Conservation (phyloP, 1,284 basidiomycete species). For the Thecaphora thlaspeos region DNA sequence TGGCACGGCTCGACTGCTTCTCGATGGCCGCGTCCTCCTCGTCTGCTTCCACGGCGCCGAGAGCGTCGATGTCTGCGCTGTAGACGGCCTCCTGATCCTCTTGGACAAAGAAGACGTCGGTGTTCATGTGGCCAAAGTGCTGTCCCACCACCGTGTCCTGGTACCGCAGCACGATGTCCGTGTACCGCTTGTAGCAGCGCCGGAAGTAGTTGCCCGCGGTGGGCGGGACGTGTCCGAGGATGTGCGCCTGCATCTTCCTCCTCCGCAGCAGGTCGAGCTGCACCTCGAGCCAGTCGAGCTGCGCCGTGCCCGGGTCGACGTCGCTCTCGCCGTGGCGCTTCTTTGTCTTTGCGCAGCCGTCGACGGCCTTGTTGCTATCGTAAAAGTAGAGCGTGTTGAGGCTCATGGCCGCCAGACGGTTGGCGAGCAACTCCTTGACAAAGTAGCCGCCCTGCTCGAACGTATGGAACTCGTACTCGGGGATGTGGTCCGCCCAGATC, state of each 20-base stretch:
- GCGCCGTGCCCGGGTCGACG: slow-evolving; percentile 43
- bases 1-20: background rate
- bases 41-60: background rate
- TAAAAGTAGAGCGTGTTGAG: slow-evolving; percentile 92
- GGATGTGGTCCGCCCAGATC: slow-evolving; percentile 81
- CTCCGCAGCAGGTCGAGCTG: slow-evolving; percentile 73
- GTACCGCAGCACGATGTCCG: slow-evolving; percentile 75
- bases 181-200: slow-evolving; percentile 76
- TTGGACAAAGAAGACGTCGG: slow-evolving; percentile 52
- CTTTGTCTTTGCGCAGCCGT: slow-evolving; percentile 54
- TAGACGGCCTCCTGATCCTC: slow-evolving; percentile 41
- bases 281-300: slow-evolving; percentile 79
- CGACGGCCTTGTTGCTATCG: slow-evolving; percentile 78
- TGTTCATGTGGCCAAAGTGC: slow-evolving; percentile 71
- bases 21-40: background rate
- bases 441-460: slow-evolving; percentile 70
- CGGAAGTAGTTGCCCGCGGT: slow-evolving; percentile 78
- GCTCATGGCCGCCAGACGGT: slow-evolving; percentile 75
- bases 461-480: slow-evolving; percentile 71
- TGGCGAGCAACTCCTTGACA: slow-evolving; percentile 76
- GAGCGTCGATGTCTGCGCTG: background rate
- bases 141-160: slow-evolving; percentile 90
- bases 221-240: slow-evolving; percentile 69
- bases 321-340: slow-evolving; percentile 7
- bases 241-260: slow-evolving; percentile 72